A percentile compares a stretch with the other conserved stretches of the same genome.
Conservation (phyloP, 331 rosid genomes). For the Rosa hybrid region DNA sequence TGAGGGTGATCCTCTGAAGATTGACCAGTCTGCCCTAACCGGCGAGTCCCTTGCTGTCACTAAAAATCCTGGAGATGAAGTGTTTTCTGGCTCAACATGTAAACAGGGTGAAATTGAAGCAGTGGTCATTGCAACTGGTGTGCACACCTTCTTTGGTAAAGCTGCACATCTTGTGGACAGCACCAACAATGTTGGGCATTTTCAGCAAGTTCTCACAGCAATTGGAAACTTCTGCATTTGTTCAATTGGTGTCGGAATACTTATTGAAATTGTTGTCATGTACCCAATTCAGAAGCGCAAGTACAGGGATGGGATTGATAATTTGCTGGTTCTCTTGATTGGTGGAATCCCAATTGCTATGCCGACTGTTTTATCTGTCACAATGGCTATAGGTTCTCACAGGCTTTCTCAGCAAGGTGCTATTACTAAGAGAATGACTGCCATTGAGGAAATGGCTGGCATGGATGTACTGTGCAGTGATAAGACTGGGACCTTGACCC, state of each 20-base stretch:
- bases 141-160: slow-evolving; percentile 96
- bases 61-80: slow-evolving; percentile 87
- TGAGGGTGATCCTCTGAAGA: slow-evolving; percentile 94
- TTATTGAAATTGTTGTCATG: slow-evolving; percentile 82
- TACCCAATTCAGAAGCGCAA: slow-evolving; percentile 83
- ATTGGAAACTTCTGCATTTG: slow-evolving; percentile 97
- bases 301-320: slow-evolving; percentile 94
- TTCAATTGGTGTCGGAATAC: slow-evolving; percentile 84
- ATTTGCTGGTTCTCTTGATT: slow-evolving; percentile 90
- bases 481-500: slow-evolving; percentile 91
- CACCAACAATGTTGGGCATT: slow-evolving; percentile 98
- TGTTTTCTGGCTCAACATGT: slow-evolving; percentile 95
- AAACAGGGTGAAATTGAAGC: slow-evolving; percentile 99
- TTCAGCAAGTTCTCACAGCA: slow-evolving; percentile 96
- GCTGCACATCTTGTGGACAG: slow-evolving; percentile 97
- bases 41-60: slow-evolving; percentile 97
- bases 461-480: slow-evolving; percentile 99
- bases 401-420: slow-evolving; percentile 99
- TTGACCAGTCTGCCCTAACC: slow-evolving; percentile 96
- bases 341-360: slow-evolving; percentile 99
- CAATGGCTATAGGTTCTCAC: slow-evolving; percentile 99
- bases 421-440: slow-evolving; percentile 94
- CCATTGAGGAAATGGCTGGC: slow-evolving; percentile 99
- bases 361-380: slow-evolving; percentile 98
- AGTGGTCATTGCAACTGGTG: slow-evolving; percentile 97